A percentile compares a stretch with the other conserved stretches of the same genome.
These are phyloP conservation scores for Teratosphaeriaceae sp. DNA, from an alignment of 2,329 filamentous ascomycete genomes.

Conservation along the genomic window DNA sequence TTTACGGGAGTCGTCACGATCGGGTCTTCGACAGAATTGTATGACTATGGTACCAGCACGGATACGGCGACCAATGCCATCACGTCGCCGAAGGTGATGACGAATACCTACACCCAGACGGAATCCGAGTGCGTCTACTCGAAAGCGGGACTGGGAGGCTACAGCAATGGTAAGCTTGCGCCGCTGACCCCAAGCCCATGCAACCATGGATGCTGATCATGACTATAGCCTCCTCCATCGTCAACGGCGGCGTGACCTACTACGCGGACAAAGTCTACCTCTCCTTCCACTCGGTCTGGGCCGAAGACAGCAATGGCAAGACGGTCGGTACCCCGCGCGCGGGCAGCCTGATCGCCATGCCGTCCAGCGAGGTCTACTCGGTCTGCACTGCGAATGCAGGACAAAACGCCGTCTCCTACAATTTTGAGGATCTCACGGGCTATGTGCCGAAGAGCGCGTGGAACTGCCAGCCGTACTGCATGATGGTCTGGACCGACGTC, in stretches of 20 bases:
- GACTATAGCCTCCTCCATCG: not conserved
- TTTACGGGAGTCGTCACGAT: not conserved
- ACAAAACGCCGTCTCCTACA: not conserved
- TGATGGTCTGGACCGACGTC: not conserved
- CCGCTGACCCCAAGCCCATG: not conserved
- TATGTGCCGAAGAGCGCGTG: constrained; percentile 2
- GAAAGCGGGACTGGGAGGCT: not conserved
- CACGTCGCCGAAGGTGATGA: not conserved
- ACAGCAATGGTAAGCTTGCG: not conserved
- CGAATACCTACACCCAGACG: not conserved
- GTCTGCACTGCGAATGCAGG: not conserved
- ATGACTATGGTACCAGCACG: not conserved
- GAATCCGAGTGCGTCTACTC: not conserved
- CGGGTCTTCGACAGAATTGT: not conserved
- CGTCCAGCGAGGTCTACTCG: not conserved
- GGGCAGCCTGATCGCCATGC: not conserved
- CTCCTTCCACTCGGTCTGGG: constrained; percentile 2
- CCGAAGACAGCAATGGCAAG: not conserved
- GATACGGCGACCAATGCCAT: not conserved
- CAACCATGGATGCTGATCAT: not conserved
- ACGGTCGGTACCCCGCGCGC: constrained; percentile 1
- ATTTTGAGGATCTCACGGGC: constrained; percentile 1
- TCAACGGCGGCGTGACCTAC: not conserved
- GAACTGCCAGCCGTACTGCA: constrained; percentile 5
- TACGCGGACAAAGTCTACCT: constrained; percentile 3